phyloP scores from a whole-genome alignment of 192 early-diverging fungal genomes.

The Backusella circina region DNA sequence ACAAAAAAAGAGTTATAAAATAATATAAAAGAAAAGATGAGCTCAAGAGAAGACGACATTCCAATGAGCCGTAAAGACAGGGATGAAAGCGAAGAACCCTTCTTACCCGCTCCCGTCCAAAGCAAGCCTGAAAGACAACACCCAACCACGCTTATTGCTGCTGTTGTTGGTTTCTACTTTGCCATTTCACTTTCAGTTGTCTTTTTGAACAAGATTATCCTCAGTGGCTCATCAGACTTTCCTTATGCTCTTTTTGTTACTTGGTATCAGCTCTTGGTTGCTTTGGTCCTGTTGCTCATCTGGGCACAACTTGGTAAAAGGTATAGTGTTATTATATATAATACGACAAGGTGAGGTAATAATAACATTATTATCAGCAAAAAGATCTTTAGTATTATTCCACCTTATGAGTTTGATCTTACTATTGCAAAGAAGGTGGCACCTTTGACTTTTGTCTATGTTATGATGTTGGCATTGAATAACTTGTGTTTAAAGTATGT shows the following conservation, averaged over 20 bases:
- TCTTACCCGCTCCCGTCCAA: slow-evolving; percentile 39
- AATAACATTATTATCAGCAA: slow-evolving; percentile 23
- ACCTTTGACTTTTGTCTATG: slow-evolving; percentile 60
- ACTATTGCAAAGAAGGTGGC: slow-evolving; percentile 49
- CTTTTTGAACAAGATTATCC: slow-evolving; percentile 65
- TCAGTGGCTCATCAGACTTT: slow-evolving; percentile 54
- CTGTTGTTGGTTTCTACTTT: slow-evolving; percentile 61
- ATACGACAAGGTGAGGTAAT: neutral
- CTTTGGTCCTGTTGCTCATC: slow-evolving; percentile 46
- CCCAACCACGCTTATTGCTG: slow-evolving; percentile 35
- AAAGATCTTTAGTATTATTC: slow-evolving; percentile 52
- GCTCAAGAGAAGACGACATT: slow-evolving; percentile 21
- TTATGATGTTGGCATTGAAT: slow-evolving; percentile 64
- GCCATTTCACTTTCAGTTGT: slow-evolving; percentile 59
- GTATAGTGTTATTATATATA: slow-evolving; percentile 33
- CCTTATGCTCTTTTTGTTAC: slow-evolving; percentile 67
- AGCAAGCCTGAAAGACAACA: slow-evolving; percentile 27
- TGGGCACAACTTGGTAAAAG: slow-evolving; percentile 53
- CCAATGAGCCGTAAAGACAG: slow-evolving; percentile 29
- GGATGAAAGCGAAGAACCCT: slow-evolving; percentile 34
- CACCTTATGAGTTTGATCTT: slow-evolving; percentile 58
- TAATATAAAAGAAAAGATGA: neutral
- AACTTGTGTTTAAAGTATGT: slow-evolving; percentile 63
- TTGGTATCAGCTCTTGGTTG: slow-evolving; percentile 61
- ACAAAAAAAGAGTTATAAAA: too few species aligned